Conservation (phyloP, 2,329 filamentous ascomycete species). For the Davidsoniella eucalypti region DNA sequence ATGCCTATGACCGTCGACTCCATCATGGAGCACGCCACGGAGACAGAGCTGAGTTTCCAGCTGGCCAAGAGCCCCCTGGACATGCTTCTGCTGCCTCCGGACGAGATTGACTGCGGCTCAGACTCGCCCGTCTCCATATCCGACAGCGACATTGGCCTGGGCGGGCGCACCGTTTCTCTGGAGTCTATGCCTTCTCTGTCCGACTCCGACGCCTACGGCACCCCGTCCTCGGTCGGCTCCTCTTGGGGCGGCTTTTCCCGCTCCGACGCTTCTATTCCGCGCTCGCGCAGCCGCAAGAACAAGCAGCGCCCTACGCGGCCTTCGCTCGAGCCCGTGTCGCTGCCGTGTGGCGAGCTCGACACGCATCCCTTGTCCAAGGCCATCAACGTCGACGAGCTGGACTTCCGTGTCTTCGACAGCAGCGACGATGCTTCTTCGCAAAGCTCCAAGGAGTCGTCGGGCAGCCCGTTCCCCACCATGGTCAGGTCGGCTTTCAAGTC, state of each 20-base stretch:
- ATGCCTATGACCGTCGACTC: conserved; percentile 8
- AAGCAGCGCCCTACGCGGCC: conserved; percentile 25
- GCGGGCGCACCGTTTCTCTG: conserved; percentile 36
- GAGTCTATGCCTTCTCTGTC: conserved; percentile 46
- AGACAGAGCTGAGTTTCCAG: conserved; percentile 32
- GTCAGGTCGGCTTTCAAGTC: conserved; percentile 41
- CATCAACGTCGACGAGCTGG: conserved; percentile 33
- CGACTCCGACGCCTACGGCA: conserved; percentile 35
- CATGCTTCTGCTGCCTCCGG: conserved; percentile 41
- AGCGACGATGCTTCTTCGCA: conserved; percentile 1
- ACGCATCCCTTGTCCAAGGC: conserved; percentile 34
- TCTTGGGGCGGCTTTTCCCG: conserved; percentile 24
- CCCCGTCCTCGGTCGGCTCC: conserved; percentile 32
- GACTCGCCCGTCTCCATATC: conserved; percentile 22
- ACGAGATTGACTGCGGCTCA: conserved; percentile 35
- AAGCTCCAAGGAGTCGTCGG: background rate
- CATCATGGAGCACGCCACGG: conserved; percentile 9
- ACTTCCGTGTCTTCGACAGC: conserved; percentile 18
- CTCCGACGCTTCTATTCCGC: conserved; percentile 2
- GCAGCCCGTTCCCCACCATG: conserved; percentile 8
- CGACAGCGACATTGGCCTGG: conserved; percentile 37
- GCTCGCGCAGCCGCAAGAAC: conserved; percentile 12
- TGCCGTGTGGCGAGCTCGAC: conserved; percentile 34
- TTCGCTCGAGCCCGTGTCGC: conserved; percentile 37
- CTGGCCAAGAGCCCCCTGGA: conserved; percentile 40